Base-by-base conservation (phyloP, 768 basidiomycete genomes). In the Suillus lakei region DNA sequence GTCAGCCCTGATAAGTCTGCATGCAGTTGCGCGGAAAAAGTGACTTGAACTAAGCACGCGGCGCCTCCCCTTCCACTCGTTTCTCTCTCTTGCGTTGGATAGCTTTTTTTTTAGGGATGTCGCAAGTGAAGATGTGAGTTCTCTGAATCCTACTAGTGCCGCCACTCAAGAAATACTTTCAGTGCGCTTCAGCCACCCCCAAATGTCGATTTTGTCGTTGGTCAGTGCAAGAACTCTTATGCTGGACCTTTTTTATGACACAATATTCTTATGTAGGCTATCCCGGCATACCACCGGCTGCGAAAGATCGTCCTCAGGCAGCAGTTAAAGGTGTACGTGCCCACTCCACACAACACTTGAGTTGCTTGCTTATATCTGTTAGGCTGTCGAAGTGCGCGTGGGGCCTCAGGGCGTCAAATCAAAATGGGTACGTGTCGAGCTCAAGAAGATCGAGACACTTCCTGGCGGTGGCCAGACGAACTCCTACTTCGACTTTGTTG, bases 401-500 rank as follows among this genome's bases (percentile, higher is more conserved):
- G 90, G 88, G 0, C 80, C 82, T 2, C 84, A 88, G 67, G 91
- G 92, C 18, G 86, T 93, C 73, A 96, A 95, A 80, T 93, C 93
- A 32, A 93, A 95, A 78, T 97, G 93, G 90, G 90, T 98, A 30
- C 88, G 91, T 68, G 88, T 98, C 66, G 95, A 97, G 78, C 83
- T 98, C 74, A 88, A 93, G 69, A 96, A 96, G 81, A 87, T 96
- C 50, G 96, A 98, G 77, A 90, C 86, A 4, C 84, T 91, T 54
- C 92, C 91, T 2, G 88, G 88, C 26, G 91, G 88, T 28, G 88
- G 89, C 18, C 79, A 82, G 66, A 80, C 83, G 18, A 91, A 90
- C 76, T 87, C 88, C 15, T 95, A 89, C 80, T 88, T 86, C 70
- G 93, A 95, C 73, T 86, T 86, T 62, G 90, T 96, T 28, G 93